Evolutionary conservation across 768 basidiomycete genomes (phyloP), one percentile per base, ranked within the genome.

Genomic region (Boletus rex-veris): DNA sequence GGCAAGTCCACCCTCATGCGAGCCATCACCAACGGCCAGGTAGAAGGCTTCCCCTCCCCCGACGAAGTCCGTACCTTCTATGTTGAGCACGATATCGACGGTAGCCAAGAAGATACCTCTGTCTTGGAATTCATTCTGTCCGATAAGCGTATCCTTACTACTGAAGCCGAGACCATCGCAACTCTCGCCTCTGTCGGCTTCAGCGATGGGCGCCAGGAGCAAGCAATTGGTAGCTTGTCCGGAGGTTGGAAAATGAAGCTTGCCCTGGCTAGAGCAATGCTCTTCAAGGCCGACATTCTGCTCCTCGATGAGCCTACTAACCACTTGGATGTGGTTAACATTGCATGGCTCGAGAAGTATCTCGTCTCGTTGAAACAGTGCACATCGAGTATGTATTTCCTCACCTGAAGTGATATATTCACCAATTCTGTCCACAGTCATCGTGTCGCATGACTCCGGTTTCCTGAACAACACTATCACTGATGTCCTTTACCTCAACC

Each of bases 201-300:
- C 83, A 83, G 75, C 58, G 90, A 87, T 57, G 90, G 86, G 64
- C 86, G 94, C 60, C 95, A 97, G 75, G 77, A 75, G 59, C 80
- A 89, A 58, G 75, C 92, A 38, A 97, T 97, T 60, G 92, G 94
- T 59, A 85, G 85, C 54, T 78, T 98, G 38, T 98, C 95, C 41
- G 95, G 95, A 83, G 95, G 95, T 79, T 97, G 95, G 95, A 98
- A 98, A 83, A 98, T 98, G 95, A 98, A 97, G 83, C 87, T 98
- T 58, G 95, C 95, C 38, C 84, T 98, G 57, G 95, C 95, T 54
- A 85, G 95, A 58, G 95, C 95, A 46, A 96, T 98, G 85, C 81
- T 98, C 42, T 98, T 98, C 89, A 91, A 89, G 78, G 95, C 95
- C 58, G 95, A 98, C 67, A 98, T 98, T 67, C 85, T 98, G 47